A percentile compares a stretch with the other conserved stretches of the same genome.
phyloP scores from a whole-genome alignment of 176 grass and related monocot genomes.

The Raddia guianensis region DNA sequence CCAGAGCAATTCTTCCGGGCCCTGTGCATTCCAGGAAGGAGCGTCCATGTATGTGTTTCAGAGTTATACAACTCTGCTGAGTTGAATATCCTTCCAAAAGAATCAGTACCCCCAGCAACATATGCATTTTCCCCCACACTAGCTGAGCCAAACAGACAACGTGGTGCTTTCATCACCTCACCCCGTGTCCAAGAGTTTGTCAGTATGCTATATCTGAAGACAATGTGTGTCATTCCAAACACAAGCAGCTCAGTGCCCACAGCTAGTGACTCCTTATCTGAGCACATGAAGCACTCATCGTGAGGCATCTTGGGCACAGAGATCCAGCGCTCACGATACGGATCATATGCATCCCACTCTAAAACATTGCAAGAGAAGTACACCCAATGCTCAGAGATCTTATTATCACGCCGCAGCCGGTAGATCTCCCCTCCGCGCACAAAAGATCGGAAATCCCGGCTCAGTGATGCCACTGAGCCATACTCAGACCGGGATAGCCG shows the following conservation, averaged over 20 bases:
- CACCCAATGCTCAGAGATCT: constrained; percentile 77
- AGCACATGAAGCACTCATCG: constrained; percentile 52
- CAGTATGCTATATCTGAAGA: constrained; percentile 82
- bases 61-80: constrained; percentile 85
- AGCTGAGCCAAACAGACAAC: constrained; percentile 73
- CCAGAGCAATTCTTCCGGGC: constrained; percentile 72
- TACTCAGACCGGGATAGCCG: constrained; percentile 63
- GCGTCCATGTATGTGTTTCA: constrained; percentile 57
- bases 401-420: constrained; percentile 49
- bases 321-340: constrained; percentile 63
- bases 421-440: constrained; percentile 70
- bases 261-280: constrained; percentile 72
- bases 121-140: constrained; percentile 68
- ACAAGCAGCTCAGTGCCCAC: constrained; percentile 81
- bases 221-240: constrained; percentile 71
- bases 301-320: constrained; percentile 71
- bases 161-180: constrained; percentile 59
- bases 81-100: constrained; percentile 45
- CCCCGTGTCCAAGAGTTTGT: constrained; percentile 75
- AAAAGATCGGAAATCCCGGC: constrained; percentile 48
- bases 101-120: constrained; percentile 66
- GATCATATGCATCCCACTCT: constrained; percentile 81
- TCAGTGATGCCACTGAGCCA: constrained; percentile 50
- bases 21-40: constrained; percentile 66
- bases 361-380: constrained; percentile 74